These are phyloP conservation scores for Forsythia viridissima DNA, from an alignment of 257 asterid genomes.

Conservation along the genomic window DNA sequence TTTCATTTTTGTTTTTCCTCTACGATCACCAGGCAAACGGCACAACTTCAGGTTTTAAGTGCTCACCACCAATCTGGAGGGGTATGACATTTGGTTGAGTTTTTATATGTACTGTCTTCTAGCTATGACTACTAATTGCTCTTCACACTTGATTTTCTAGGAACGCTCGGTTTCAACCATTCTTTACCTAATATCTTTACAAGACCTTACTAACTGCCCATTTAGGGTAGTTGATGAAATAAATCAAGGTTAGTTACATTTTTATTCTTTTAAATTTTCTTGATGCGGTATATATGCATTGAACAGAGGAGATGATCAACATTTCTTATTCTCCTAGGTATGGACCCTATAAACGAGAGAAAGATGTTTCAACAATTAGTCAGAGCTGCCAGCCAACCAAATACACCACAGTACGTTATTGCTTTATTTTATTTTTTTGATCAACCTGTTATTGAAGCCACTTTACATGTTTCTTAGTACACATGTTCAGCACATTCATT, in stretches of 20 bases:
- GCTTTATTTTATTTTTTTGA: conserved; percentile 9
- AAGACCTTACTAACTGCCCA: conserved; percentile 94
- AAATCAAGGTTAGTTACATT: conserved; percentile 76
- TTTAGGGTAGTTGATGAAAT: conserved; percentile 98
- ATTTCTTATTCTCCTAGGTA: conserved; percentile 50
- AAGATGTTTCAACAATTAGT: conserved; percentile 98
- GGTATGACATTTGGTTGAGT: conserved; percentile 46
- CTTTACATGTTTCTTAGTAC: not conserved
- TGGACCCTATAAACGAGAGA: conserved; percentile 98
- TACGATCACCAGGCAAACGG: conserved; percentile 70
- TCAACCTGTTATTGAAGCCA: not conserved
- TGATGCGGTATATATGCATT: conserved; percentile 11
- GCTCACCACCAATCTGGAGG: conserved; percentile 99
- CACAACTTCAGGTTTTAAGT: conserved; percentile 87
- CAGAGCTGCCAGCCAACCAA: conserved; percentile 87
- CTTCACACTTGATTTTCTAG: conserved; percentile 32
- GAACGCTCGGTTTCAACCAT: conserved; percentile 98
- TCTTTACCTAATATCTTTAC: conserved; percentile 93
- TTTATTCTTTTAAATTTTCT: conserved; percentile 14
- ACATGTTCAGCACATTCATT: not conserved
- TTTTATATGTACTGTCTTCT: conserved; percentile 26
- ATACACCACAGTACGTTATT: conserved; percentile 83
- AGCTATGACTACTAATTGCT: conserved; percentile 32
- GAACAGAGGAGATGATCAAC: conserved; percentile 12
- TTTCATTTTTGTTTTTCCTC: conserved; percentile 2